These are phyloP conservation scores for Talaromyces ruber DNA, from an alignment of 495 filamentous ascomycete genomes.

Conservation along the genomic window DNA sequence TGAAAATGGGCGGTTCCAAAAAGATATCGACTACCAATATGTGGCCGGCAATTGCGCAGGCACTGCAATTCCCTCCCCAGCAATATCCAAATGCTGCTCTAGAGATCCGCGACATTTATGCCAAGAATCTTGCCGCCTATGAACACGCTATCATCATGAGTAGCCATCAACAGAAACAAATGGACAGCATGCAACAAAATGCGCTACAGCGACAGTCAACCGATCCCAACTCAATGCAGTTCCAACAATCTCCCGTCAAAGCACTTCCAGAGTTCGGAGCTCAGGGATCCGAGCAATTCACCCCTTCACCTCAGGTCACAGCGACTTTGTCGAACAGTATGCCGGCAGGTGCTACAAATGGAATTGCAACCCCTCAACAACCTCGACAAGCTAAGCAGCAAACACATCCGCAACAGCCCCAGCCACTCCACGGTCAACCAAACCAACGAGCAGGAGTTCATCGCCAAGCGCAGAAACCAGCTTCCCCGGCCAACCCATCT, in stretches of 20 bases:
- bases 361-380: slow-evolving; percentile 35
- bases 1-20: slow-evolving; percentile 71
- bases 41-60: slow-evolving; percentile 64
- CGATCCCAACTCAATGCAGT: slow-evolving; percentile 29
- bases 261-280: slow-evolving; percentile 23
- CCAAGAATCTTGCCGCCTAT: slow-evolving; percentile 62
- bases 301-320: slow-evolving; percentile 28
- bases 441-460: slow-evolving; percentile 29
- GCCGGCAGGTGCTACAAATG: slow-evolving; percentile 26
- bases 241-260: slow-evolving; percentile 31
- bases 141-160: slow-evolving; percentile 61
- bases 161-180: slow-evolving; percentile 46
- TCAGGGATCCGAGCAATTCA: slow-evolving; percentile 23
- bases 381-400: slow-evolving; percentile 23
- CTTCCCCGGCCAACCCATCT: slow-evolving; percentile 21
- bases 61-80: slow-evolving; percentile 55
- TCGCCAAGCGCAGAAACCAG: slow-evolving; percentile 28
- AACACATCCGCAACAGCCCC: slow-evolving; percentile 15
- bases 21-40: slow-evolving; percentile 55
- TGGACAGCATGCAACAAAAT: slow-evolving; percentile 47
- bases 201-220: slow-evolving; percentile 28
- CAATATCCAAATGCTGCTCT: slow-evolving; percentile 56
- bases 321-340: slow-evolving; percentile 25
- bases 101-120: slow-evolving; percentile 65
- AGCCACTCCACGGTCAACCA: slow-evolving; percentile 9